Evolutionary conservation across 2,329 filamentous ascomycete species (phyloP), one percentile per base, ranked within the genome.

Genomic region (Gaeumannomyces sp.): DNA sequence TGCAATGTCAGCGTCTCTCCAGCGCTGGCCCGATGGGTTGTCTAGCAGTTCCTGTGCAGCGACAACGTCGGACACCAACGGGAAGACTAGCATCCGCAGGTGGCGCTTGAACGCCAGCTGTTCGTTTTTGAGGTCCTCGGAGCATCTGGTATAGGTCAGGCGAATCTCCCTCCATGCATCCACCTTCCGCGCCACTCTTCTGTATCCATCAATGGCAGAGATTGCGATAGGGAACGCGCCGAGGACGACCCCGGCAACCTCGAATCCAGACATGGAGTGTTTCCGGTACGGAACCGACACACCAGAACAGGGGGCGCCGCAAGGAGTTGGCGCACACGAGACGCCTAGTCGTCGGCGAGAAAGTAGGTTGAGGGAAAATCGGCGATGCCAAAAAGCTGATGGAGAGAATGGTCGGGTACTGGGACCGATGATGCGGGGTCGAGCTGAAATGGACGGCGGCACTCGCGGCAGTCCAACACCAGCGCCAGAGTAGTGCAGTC

Each of bases 31-130:
- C 22, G 28, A 28, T 10, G 58, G 58, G 28, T 60, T 33, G 28
- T 27, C 27, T 27, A 60, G 27, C 11, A 60, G 19, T 5, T 33
- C 58, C 29, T 31, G 58, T 31, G 28, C 33, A 31, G 29, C 58
- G 28, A 31, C 28, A 8, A 19, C 58, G 14, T 27, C 58, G 14
- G 33, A 19, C 58, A 60, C n/a, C 16, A 27, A 31, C n/a, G 58
- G n/a, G 14, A 60, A 31, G 29, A 60, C 58, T 28, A 60, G 59
- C 16, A 31, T 19, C 29, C 29, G 59, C 59, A 60, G 59, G 28
- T 60, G 59, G 29, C 35, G 29, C 28, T 35, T 60, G 27, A 60
- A n/a, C 4, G 8, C 13, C 16, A 60, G 16, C 14, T 60, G 58
- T 16, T 60, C 28, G 58, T 31, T 31, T 6, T 60, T 28, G 22